Evolutionary conservation across 768 basidiomycete genomes (phyloP), one percentile per base, ranked within the genome.

Genomic region (Flagelloscypha sp.): DNA sequence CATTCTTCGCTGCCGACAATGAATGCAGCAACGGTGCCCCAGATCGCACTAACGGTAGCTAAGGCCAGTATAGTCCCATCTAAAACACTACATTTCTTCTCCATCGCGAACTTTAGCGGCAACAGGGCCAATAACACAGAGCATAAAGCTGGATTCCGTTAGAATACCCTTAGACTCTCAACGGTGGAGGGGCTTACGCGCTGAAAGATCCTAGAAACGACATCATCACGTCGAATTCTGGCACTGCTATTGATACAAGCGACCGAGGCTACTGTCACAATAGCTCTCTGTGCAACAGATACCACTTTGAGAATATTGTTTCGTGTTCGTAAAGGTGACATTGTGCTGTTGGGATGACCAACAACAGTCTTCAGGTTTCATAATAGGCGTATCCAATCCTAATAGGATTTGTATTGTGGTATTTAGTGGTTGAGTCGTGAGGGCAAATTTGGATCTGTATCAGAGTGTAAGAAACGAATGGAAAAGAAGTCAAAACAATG

Each of bases 181-280:
- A 77, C n/a, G n/a, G n/a, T n/a, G n/a, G n/a, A n/a, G n/a, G n/a
- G n/a, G n/a, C n/a, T n/a, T n/a, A n/a, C 0, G 88, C 84, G 23
- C 81, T 79, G 55, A 89, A 88, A n/a, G 86, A 80, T 2, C 93
- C 93, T 35, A 97, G 63, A 55, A 95, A 85, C 1, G 88, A 85
- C 84, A 92, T 89, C 56, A 82, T 63, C 4, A 77, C 68, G 43
- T 79, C 76, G 57, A 93, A 93, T 36, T 84, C 73, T 5, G 89
- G 89, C 15, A 92, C 55, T 34, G 73, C 52, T 38, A 89, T 80
- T 13, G 90, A 88, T 17, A 82, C 74, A 21, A 57, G n/a, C 53
- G 9, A 87, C 78, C 16, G 81, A 72, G 22, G 79, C 48, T 7
- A 67, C 45, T 1, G 82, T 74, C 28, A 90, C 55, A 34, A 61